Conservation (phyloP, 257 asterid genomes). For the Penstemon davidsonii region DNA sequence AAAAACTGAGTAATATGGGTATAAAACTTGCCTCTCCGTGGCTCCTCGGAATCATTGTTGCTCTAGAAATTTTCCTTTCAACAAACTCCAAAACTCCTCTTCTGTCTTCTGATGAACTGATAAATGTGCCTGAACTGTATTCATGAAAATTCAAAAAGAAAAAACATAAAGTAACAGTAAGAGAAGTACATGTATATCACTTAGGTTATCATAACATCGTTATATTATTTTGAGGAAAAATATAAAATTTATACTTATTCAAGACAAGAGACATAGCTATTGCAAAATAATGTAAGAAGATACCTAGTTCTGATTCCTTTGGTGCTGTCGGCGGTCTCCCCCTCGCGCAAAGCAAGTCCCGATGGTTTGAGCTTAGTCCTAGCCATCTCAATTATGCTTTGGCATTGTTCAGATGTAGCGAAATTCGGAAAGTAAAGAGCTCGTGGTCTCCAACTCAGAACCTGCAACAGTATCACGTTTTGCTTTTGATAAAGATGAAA, state of each 20-base stretch:
- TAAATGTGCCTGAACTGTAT: constrained; percentile 71
- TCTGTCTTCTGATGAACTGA: constrained; percentile 72
- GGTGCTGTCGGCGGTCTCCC: constrained; percentile 76
- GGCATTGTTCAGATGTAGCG: constrained; percentile 74
- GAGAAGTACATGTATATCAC: not conserved
- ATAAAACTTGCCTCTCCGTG: constrained; percentile 70
- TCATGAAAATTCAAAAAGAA: constrained; percentile 10
- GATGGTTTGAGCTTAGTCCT: constrained; percentile 67
- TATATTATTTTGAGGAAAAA: not conserved
- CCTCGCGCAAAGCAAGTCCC: constrained; percentile 65
- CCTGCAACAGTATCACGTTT: constrained; percentile 38
- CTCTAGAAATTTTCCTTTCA: constrained; percentile 77
- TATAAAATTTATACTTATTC: not conserved
- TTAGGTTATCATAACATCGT: not conserved
- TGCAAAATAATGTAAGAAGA: constrained; percentile 1
- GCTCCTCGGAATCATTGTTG: constrained; percentile 63
- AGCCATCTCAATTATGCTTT: constrained; percentile 53
- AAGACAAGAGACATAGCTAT: not conserved
- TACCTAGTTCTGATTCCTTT: constrained; percentile 89
- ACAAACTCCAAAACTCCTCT: constrained; percentile 51
- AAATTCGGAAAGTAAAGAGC: constrained; percentile 74
- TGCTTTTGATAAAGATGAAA: not conserved
- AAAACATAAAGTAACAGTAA: not conserved
- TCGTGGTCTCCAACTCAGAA: constrained; percentile 89
- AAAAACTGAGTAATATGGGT: constrained; percentile 1